phyloP scores from a whole-genome alignment of 1,284 basidiomycete genomes.

The Testicularia cyperi region DNA sequence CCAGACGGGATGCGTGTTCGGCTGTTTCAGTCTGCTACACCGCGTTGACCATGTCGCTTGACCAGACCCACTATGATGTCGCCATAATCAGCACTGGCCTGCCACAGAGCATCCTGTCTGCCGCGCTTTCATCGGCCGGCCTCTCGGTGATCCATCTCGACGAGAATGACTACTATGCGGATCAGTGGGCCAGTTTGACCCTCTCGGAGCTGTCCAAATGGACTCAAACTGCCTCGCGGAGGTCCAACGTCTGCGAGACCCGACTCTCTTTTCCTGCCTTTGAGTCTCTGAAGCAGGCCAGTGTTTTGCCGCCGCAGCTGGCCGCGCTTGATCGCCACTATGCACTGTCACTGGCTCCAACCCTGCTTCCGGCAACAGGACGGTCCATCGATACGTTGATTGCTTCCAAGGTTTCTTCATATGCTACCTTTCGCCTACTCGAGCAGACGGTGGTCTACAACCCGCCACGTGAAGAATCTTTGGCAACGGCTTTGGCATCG shows the following conservation, averaged over 20 bases:
- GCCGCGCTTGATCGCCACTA: conserved; percentile 66
- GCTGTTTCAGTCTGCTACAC: no score
- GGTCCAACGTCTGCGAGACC: not conserved
- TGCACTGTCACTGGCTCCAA: conserved; percentile 78
- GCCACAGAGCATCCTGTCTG: conserved; percentile 64
- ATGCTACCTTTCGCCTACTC: conserved; percentile 85
- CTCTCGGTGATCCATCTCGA: conserved; percentile 86
- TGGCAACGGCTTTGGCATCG: conserved; percentile 3
- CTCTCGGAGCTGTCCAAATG: conserved; percentile 77
- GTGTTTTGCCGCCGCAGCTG: conserved; percentile 10
- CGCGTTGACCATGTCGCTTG: conserved; percentile 47
- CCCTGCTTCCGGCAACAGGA: conserved; percentile 77
- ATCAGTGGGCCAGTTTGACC: conserved; percentile 76
- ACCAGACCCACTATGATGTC: conserved; percentile 69
- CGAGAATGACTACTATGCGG: conserved; percentile 80
- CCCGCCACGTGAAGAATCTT: not conserved
- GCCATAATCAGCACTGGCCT: conserved; percentile 84
- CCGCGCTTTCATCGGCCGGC: conserved; percentile 78
- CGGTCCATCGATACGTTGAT: conserved; percentile 78
- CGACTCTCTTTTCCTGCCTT: conserved; percentile 19
- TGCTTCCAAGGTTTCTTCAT: conserved; percentile 81
- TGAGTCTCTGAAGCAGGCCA: not conserved
- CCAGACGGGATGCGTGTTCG: no score
- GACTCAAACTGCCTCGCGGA: conserved; percentile 60
- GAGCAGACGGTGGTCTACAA: conserved; percentile 62